Evolutionary conservation across 2,329 filamentous ascomycete genomes (phyloP), one percentile per base, ranked within the genome.

Genomic region (Arachnopeziza araneosa): DNA sequence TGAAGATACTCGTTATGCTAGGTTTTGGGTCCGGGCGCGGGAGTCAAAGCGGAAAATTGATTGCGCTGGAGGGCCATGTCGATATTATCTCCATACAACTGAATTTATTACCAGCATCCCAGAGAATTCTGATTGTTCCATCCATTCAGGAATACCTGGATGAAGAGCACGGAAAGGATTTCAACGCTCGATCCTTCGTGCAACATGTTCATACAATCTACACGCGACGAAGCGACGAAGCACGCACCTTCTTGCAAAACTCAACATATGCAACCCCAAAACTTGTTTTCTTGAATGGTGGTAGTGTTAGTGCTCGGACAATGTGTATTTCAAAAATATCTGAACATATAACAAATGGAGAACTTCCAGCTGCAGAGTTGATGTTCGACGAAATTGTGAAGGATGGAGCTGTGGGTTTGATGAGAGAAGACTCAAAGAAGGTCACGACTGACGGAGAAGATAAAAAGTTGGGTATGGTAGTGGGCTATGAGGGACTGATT

Each of bases 271-370:
- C 72, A 56, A 17, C 36, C 30, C 84, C 80, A 64, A 79, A 79
- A 59, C 70, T 87, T 4, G 84, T 85, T 8, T 85, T 88, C 64
- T 74, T 85, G 71, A 79, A 84, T 56, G 85, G 84, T 2, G 83
- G 85, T 10, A 82, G 81, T 2, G 76, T 80, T 10, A 76, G 79
- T 58, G 83, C 83, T 1, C 79, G 81, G 57, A 72, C 79, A 6
- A 73, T 79, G 24, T 87, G 84, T 66, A 78, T 87, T 58, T 73
- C 75, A 44, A 74, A 76, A 30, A 84, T 88, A 55, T 80, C 79
- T 69, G 72, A 80, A 56, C 74, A 83, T 60, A 72, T 81, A 58
- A 82, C 80, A 0, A 68, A 76, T 49, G 83, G 81, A 1, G 75
- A 83, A 64, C 65, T 78, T 17, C 64, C 67, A n/a, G 75, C 76